These are phyloP conservation scores for Stentor coeruleus DNA, from an alignment of 73 alveolate genomes.

Conservation along the genomic window DNA sequence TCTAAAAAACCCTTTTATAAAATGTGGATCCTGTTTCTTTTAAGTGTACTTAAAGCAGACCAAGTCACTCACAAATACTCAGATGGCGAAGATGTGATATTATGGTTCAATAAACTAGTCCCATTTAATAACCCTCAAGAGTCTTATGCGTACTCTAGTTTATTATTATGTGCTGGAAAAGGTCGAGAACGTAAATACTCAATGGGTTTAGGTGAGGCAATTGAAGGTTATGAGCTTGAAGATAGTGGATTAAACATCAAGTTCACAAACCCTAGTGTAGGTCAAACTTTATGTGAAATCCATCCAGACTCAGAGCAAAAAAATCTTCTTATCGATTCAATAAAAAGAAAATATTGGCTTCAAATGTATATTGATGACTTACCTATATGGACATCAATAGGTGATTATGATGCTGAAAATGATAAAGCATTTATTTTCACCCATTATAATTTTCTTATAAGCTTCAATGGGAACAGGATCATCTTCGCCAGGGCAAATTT, in stretches of 20 bases:
- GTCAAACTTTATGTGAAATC: background rate
- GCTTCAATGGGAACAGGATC: slow-evolving; percentile 37
- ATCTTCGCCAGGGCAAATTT: slow-evolving; percentile 9
- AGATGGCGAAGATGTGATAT: slow-evolving; percentile 18
- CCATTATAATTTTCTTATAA: slow-evolving; percentile 40
- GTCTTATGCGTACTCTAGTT: slow-evolving; percentile 8
- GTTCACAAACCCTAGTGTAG: background rate
- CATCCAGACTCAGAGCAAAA: background rate
- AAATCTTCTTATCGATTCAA: background rate
- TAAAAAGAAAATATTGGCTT: slow-evolving; percentile 12
- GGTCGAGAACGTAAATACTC: background rate
- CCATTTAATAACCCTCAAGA: slow-evolving; percentile 32
- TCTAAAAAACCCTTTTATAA: background rate
- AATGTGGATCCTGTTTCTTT: slow-evolving; percentile 10
- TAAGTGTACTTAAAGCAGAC: background rate
- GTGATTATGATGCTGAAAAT: slow-evolving; percentile 28
- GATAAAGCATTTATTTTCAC: slow-evolving; percentile 29
- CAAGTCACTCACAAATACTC: background rate
- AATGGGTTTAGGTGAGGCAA: slow-evolving; percentile 17
- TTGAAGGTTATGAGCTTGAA: slow-evolving; percentile 30
- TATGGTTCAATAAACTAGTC: slow-evolving; percentile 27
- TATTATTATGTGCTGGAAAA: slow-evolving; percentile 8
- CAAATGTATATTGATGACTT: slow-evolving; percentile 48
- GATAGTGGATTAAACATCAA: slow-evolving; percentile 6
- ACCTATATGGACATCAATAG: slow-evolving; percentile 51